phyloP scores from a whole-genome alignment of 129 eudicot species.

The Flaveria ramosissima region DNA sequence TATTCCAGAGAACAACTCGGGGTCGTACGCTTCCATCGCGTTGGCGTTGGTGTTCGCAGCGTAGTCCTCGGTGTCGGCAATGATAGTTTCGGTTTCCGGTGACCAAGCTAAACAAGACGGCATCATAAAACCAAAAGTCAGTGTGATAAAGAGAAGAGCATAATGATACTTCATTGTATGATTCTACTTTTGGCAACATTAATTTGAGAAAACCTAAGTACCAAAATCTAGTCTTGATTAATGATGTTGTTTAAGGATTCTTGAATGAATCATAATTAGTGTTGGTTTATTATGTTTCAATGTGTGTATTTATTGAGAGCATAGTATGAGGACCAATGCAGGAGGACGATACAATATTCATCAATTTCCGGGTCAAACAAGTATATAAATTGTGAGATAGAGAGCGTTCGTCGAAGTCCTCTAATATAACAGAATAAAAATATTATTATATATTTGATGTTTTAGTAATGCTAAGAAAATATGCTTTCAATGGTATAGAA shows the following conservation, averaged over 20 bases:
- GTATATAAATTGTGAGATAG: constrained; percentile 16
- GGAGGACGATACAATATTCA: constrained; percentile 16
- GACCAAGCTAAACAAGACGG: constrained; percentile 7
- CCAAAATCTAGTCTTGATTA: background rate
- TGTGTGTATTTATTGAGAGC: constrained; percentile 13
- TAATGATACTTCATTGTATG: constrained; percentile 6
- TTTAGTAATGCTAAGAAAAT: no score
- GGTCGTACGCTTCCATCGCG: constrained; percentile 9
- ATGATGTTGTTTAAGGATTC: background rate
- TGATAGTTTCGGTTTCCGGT: background rate
- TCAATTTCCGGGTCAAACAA: constrained; percentile 15
- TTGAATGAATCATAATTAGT: background rate
- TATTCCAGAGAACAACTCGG: constrained; percentile 7
- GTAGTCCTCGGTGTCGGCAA: constrained; percentile 17
- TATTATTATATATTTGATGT: no score
- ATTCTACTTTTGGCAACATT: background rate
- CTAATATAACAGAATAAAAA: background rate
- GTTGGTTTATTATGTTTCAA: background rate
- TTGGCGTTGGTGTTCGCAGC: background rate
- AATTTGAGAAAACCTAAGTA: background rate
- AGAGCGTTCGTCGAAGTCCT: constrained; percentile 20
- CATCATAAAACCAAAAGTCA: constrained; percentile 7
- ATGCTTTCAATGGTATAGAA: no score
- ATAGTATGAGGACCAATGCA: background rate
- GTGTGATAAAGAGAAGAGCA: constrained; percentile 7